Percentiles rank a stretch among this genome's conserved stretches.
Conservation (phyloP, 2,329 filamentous ascomycete species). For the Thelonectria discophora region DNA sequence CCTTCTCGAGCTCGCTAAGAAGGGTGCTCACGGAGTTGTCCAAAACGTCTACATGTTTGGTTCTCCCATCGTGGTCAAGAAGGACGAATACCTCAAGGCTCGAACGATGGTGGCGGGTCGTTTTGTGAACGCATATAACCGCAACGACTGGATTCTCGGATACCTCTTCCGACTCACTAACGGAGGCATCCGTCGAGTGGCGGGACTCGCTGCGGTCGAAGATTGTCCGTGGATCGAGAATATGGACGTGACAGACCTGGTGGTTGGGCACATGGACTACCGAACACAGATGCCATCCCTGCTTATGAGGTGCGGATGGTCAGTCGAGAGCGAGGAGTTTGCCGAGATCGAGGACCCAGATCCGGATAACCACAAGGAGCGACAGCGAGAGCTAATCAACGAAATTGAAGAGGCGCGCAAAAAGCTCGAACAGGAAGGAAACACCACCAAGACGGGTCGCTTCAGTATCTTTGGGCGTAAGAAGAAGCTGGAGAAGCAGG, state of each 20-base stretch:
- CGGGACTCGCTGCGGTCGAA: conserved; percentile 81
- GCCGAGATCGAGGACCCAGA: conserved; percentile 97
- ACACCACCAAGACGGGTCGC: conserved; percentile 65
- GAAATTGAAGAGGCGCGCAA: conserved; percentile 96
- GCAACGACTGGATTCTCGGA: conserved; percentile 95
- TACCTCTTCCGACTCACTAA: conserved; percentile 96
- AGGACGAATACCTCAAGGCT: conserved; percentile 85
- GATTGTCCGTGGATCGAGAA: conserved; percentile 86
- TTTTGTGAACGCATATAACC: conserved; percentile 93
- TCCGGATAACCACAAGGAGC: conserved; percentile 86
- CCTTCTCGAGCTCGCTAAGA: conserved; percentile 83
- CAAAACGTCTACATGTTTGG: conserved; percentile 98
- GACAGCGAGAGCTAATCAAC: conserved; percentile 92
- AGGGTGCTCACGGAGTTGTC: conserved; percentile 84
- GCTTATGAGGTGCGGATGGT: conserved; percentile 87
- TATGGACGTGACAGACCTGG: conserved; percentile 83
- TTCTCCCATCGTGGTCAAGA: conserved; percentile 88
- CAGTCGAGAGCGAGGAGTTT: conserved; percentile 92
- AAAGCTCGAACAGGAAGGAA: conserved; percentile 81
- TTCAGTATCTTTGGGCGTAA: conserved; percentile 86
- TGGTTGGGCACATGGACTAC: conserved; percentile 96
- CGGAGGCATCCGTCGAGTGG: conserved; percentile 88
- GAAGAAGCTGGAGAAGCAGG: conserved; percentile 82
- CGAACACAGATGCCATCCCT: conserved; percentile 89
- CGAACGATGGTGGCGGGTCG: conserved; percentile 88